Conservation (phyloP, 1,284 basidiomycete species). For the Ustilago lituana region DNA sequence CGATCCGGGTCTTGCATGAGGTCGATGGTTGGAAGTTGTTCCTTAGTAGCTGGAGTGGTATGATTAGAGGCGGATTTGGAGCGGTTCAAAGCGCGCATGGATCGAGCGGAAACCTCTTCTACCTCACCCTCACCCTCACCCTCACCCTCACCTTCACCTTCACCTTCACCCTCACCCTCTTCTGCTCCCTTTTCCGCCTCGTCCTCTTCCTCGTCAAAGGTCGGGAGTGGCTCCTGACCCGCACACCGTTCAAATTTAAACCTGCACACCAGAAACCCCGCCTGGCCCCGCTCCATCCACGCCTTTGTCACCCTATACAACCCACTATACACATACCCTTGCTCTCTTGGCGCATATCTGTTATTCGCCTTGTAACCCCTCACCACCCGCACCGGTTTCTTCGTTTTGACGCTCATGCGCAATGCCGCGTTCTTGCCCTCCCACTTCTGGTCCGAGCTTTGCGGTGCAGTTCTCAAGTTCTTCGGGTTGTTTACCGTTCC, state of each 20-base stretch:
- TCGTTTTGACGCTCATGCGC: slow-evolving; percentile 75
- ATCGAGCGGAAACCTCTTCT: not conserved
- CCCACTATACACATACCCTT: slow-evolving; percentile 82
- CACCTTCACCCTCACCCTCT: too few relatives aligned
- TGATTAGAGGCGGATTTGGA: not conserved
- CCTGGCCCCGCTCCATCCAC: slow-evolving; percentile 36
- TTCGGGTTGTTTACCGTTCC: slow-evolving; percentile 78
- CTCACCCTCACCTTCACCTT: too few relatives aligned
- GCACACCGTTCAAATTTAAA: slow-evolving; percentile 27
- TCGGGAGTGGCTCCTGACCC: slow-evolving; percentile 31
- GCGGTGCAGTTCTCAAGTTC: slow-evolving; percentile 83
- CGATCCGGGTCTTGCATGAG: too few relatives aligned
- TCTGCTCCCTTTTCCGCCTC: not conserved
- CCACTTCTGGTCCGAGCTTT: slow-evolving; percentile 80
- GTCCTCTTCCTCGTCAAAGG: slow-evolving; percentile 20
- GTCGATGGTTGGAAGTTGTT: too few relatives aligned
- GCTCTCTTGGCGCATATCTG: slow-evolving; percentile 38
- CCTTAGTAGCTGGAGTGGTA: not conserved
- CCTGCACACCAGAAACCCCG: slow-evolving; percentile 41
- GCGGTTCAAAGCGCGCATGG: not conserved
- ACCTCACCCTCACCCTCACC: slow-evolving; percentile 1
- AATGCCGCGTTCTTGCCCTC: slow-evolving; percentile 79
- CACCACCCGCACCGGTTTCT: slow-evolving; percentile 81
- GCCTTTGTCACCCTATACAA: slow-evolving; percentile 75
- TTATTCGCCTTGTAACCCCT: slow-evolving; percentile 80